Evolutionary conservation across 106 monocot genomes (phyloP).

Genomic region (Platanthera guangdongensis): DNA sequence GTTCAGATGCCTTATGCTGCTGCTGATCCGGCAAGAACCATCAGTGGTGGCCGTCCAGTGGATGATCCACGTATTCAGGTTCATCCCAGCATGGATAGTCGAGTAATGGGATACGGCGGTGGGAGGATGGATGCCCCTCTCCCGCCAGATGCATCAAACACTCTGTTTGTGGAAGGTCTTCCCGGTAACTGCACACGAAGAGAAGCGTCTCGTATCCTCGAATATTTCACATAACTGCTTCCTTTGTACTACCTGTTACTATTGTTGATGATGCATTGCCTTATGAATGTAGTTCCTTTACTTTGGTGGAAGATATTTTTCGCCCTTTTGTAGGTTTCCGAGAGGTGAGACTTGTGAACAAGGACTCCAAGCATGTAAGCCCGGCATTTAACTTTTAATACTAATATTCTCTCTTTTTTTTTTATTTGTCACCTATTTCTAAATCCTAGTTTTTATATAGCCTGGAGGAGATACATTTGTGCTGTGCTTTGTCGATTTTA

Average conservation of each 20-base stretch:
- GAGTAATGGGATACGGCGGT: conserved; percentile 26
- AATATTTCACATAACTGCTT: not conserved
- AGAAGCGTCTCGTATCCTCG: conserved; percentile 89
- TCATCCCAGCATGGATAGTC: conserved; percentile 19
- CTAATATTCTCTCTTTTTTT: not conserved
- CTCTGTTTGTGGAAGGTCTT: conserved; percentile 73
- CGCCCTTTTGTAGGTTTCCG: conserved; percentile 65
- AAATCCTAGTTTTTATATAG: conserved; percentile 6
- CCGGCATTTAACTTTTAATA: not conserved
- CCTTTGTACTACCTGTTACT: not conserved
- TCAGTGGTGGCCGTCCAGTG: conserved; percentile 25
- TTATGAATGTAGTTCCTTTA: conserved; percentile 24
- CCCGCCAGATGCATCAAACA: conserved; percentile 72
- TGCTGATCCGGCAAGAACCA: conserved; percentile 23
- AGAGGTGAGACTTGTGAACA: conserved; percentile 70
- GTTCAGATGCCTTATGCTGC: conserved; percentile 25
- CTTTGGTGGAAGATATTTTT: conserved; percentile 46
- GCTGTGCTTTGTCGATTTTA: conserved; percentile 46
- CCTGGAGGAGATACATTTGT: conserved; percentile 33
- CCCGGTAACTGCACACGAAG: conserved; percentile 51
- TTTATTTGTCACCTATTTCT: not conserved
- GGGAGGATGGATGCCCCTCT: conserved; percentile 40
- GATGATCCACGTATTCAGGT: conserved; percentile 36
- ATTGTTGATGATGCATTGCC: not conserved
- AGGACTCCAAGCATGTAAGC: conserved; percentile 59